Evolutionary conservation across 2,329 filamentous ascomycete genomes (phyloP).

Genomic region (Xylaria sp.): DNA sequence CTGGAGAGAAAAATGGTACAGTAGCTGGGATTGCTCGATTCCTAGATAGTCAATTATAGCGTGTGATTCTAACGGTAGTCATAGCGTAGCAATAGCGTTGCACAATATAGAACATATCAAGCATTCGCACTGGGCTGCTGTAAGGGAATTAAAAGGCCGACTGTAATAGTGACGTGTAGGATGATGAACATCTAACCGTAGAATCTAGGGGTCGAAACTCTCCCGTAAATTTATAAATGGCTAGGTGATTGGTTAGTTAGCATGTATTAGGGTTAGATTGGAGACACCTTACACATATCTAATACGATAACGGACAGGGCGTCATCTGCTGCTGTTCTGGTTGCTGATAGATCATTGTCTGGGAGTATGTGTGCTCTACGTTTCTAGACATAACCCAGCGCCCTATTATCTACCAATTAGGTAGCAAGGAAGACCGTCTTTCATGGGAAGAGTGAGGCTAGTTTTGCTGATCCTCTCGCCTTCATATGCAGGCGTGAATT

Average conservation of each 20-base stretch:
- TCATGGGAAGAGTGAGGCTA: conserved; percentile 73
- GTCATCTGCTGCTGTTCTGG: background rate
- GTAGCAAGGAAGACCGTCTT: conserved; percentile 65
- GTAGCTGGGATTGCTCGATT: background rate
- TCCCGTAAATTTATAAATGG: background rate
- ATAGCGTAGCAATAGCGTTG: background rate
- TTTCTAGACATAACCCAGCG: background rate
- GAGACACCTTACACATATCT: too few relatives aligned
- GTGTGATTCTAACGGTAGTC: background rate
- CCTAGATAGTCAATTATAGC: background rate
- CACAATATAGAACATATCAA: background rate
- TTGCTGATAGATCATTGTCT: background rate
- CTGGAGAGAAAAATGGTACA: background rate
- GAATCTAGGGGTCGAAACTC: background rate
- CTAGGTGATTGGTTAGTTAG: background rate
- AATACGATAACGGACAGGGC: background rate
- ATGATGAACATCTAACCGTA: background rate
- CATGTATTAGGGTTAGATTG: background rate
- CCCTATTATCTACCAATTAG: conserved; percentile 44
- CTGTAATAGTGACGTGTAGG: background rate
- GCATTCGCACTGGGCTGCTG: background rate
- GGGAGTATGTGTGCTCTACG: background rate
- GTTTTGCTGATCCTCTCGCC: conserved; percentile 66
- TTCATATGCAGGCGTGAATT: conserved; percentile 59
- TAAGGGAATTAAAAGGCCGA: background rate